These are phyloP conservation scores for Clonostachys solani DNA, from an alignment of 2,329 filamentous ascomycete species.

Conservation along the genomic window DNA sequence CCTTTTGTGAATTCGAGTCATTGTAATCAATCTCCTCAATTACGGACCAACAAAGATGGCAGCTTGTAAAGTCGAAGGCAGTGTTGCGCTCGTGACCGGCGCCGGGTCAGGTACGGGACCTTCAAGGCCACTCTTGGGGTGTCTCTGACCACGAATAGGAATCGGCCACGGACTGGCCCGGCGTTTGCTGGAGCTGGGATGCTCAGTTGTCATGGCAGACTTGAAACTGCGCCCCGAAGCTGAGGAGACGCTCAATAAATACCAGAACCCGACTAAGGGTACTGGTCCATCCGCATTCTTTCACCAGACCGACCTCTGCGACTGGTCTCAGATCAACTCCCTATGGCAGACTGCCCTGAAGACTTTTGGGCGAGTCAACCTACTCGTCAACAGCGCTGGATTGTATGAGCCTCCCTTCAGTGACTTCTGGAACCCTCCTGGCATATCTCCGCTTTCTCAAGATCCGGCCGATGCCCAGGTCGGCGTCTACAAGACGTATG, in stretches of 20 bases:
- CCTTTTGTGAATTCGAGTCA: background rate
- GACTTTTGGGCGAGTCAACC: conserved; percentile 49
- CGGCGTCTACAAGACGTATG: conserved; percentile 14
- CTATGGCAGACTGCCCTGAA: conserved; percentile 27
- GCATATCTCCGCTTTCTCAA: conserved; percentile 8
- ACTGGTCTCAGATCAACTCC: conserved; percentile 14
- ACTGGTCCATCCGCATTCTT: conserved; percentile 7
- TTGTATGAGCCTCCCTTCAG: conserved; percentile 26
- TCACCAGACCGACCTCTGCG: conserved; percentile 15
- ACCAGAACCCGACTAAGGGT: conserved; percentile 1
- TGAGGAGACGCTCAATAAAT: background rate
- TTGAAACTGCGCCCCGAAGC: conserved; percentile 13
- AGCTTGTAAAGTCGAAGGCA: conserved; percentile 5
- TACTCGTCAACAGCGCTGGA: conserved; percentile 59
- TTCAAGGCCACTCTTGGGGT: no score
- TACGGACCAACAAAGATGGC: conserved; percentile 1
- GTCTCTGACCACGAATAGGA: conserved; percentile 4
- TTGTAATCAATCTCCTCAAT: background rate
- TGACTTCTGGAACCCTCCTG: conserved; percentile 17
- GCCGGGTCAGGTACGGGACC: conserved; percentile 1
- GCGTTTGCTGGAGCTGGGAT: conserved; percentile 12
- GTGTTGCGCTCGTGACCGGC: conserved; percentile 7
- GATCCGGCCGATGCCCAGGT: conserved; percentile 10
- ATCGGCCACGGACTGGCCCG: conserved; percentile 12
- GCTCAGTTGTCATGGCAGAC: conserved; percentile 17